phyloP scores from a whole-genome alignment of 2,329 filamentous ascomycete genomes.

The Sporothrix schenckii region DNA sequence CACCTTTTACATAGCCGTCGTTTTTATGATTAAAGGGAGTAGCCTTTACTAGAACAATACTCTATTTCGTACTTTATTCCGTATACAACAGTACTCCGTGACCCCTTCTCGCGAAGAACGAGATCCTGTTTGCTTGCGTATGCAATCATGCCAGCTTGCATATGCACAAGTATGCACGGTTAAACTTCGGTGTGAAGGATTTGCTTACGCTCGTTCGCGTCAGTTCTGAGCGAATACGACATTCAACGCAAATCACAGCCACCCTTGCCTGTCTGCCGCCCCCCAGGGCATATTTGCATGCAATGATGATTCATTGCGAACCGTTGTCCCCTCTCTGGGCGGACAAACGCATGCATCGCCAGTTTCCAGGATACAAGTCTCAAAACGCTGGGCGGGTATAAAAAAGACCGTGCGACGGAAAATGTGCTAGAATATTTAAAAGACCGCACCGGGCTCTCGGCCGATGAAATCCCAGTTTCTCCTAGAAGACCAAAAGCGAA shows the following conservation, averaged over 20 bases:
- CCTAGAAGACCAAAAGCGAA: background rate
- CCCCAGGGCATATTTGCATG: background rate
- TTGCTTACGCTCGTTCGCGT: background rate
- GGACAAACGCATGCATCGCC: background rate
- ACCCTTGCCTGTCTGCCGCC: background rate
- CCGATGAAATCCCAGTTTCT: background rate
- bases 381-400: background rate
- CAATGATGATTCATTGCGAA: slow-evolving; percentile 17
- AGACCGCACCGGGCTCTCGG: background rate
- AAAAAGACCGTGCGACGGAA: background rate
- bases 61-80: background rate
- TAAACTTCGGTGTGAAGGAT: background rate
- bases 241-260: background rate
- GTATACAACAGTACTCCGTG: too few relatives aligned
- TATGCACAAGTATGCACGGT: background rate
- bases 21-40: background rate
- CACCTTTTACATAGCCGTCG: background rate
- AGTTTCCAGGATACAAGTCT: background rate
- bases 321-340: background rate
- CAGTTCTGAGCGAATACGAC: background rate
- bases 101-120: too few relatives aligned
- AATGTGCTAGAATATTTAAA: too few relatives aligned
- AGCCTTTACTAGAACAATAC: slow-evolving; percentile 3
- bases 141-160: background rate
- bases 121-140: background rate